Base-by-base conservation (phyloP, 257 asterid genomes). In the Scutellaria galericulata region DNA sequence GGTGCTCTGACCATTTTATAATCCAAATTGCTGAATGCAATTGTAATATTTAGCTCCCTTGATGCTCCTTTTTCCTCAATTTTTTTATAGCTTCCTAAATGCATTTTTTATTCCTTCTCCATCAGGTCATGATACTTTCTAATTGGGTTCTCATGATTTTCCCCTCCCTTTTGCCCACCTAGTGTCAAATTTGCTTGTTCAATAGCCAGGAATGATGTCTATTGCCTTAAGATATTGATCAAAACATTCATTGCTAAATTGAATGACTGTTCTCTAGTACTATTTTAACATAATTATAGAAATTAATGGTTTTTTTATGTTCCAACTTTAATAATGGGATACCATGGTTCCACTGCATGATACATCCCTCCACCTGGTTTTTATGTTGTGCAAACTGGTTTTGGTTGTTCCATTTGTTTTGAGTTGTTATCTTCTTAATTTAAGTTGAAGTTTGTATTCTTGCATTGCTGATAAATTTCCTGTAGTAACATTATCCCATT, bases 1-100 rank as follows among this genome's bases (percentile, higher is more conserved):
- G 99, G 99, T 91, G 78, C 84, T 58, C 48, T 35, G 7, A 48
- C 64, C 71, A 72, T 64, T 55, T 57, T 66, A 11, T 56, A 24
- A 27, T 80, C 14, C 55, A 24, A 56, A 76, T 54, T 75, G 56
- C 22, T 68, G 63, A 65, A 53, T 57, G 73, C 18, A 46, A 53
- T 53, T 47, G 63, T 64, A 55, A 6, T 65, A 27, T 12, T 13
- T 74, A 53, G 67, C 48, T 70, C 66, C 57, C 56, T 45, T 39
- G 61, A 15, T 46, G 74, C 7, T 14, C 27, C 24, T 55, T 64
- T 9, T 37, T 14, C 7, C 5, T 48, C 40, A 42, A n/a, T 11
- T 15, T 61, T 48, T 10, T 60, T 37, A 15, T 69, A 9, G 22
- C 7, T 50, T 63, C n/a, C 2, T 35, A 8, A 7, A 12, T 50